A percentile compares a stretch with the other conserved stretches of the same genome.
phyloP scores from a whole-genome alignment of 2,329 filamentous ascomycete genomes.

The Trichoderma cornu-damae region DNA sequence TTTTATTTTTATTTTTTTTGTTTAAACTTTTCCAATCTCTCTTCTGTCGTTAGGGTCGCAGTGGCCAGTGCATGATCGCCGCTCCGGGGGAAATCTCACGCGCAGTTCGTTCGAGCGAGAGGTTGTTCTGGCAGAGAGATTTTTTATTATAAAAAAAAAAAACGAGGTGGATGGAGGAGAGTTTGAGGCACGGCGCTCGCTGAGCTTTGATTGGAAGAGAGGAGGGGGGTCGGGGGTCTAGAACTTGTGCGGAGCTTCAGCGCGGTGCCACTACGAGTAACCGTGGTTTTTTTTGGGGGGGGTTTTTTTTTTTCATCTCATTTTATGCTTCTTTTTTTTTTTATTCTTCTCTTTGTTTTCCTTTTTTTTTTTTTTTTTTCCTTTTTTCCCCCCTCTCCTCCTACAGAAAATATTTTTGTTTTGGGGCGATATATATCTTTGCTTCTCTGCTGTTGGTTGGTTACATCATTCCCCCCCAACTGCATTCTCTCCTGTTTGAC shows the following conservation, averaged over 20 bases:
- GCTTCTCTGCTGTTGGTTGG: not conserved
- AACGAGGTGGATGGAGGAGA: conserved; percentile 1
- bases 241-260: not conserved
- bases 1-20: not conserved
- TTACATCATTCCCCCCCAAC: too few species aligned
- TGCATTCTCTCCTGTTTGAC: not conserved
- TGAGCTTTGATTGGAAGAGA: conserved; percentile 18
- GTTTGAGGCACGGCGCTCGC: not conserved
- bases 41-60: not conserved
- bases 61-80: conserved; percentile 4
- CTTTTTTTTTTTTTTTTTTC: not conserved
- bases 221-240: conserved; percentile 1
- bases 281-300: not conserved
- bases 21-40: too few species aligned
- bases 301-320: not conserved
- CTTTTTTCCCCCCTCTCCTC: too few species aligned
- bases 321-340: not conserved
- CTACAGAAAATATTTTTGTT: too few species aligned
- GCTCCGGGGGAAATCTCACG: not conserved
- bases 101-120: not conserved
- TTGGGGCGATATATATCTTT: too few species aligned
- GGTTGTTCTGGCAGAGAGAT: conserved; percentile 1
- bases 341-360: not conserved
- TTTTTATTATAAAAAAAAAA: too few species aligned
- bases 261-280: not conserved